Base-by-base conservation (phyloP, 495 filamentous ascomycete species). In the Penicillium argentinense region DNA sequence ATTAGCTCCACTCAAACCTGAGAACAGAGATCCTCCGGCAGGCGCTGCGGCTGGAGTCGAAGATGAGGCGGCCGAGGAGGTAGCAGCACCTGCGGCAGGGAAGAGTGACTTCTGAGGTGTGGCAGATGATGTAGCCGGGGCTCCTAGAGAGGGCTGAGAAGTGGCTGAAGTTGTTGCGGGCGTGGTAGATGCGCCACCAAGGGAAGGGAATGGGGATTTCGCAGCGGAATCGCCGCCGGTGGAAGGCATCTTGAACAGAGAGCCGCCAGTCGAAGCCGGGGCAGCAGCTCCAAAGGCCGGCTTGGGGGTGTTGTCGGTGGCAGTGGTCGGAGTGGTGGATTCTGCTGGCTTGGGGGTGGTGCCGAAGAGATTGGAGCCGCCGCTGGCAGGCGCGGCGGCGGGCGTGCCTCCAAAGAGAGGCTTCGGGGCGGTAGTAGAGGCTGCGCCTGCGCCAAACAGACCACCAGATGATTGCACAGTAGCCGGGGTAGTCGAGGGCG, bases 91-190 rank as follows among this genome's bases (percentile, higher is more conserved):
- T 7, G 68, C 47, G 18, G 41, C 28, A 29, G 63, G 56, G 52
- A 77, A 75, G 14, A 72, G 43, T 30, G 71, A 54, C 46, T 69
- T 74, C 49, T 71, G 67, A 9, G 71, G 63, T 18, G 71, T 59
- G 27, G 60, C 52, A 16, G 69, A 64, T 23, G 68, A 46, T 26
- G 42, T 24, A 24, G 59, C 59, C 17, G 67, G 52, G n/a, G 69
- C 54, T 41, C 63, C 47, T 16, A 59, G 44, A 16, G 62, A 49
- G 32, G 60, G 50, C 47, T 58, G 62, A 16, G 65, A 32, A 8
- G 47, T 45, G 18, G 60, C 51, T 11, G 33, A 7, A 18, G 56
- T 49, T 14, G 39, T 57, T 45, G 62, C 45, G 9, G 60, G 41
- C 1, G 55, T 53, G 38, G 63, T 29, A 34, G 56, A 29, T 33